phyloP scores from a whole-genome alignment of 768 basidiomycete genomes.

The Xanthoconium stramineum region DNA sequence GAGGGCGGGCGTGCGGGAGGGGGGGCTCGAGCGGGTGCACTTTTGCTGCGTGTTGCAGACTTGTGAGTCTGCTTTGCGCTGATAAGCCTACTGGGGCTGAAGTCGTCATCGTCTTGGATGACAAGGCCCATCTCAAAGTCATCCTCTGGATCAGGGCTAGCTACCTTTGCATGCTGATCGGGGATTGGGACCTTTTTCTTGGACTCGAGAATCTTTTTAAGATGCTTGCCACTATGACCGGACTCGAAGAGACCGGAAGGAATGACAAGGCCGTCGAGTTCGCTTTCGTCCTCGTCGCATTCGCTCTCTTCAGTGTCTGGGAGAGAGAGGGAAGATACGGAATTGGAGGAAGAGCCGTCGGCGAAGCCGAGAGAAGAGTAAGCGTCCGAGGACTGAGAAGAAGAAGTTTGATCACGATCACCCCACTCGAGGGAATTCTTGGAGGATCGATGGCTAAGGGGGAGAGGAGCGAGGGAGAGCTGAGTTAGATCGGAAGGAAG shows the following conservation, averaged over 20 bases:
- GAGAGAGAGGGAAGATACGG: slow-evolving; percentile 58
- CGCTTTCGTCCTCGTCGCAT: slow-evolving; percentile 64
- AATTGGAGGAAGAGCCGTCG: slow-evolving; percentile 70
- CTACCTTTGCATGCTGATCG: slow-evolving; percentile 49
- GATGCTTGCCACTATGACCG: slow-evolving; percentile 51
- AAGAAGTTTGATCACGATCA: slow-evolving; percentile 77
- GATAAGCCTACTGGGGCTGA: slow-evolving; percentile 73
- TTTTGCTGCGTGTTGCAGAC: slow-evolving; percentile 53
- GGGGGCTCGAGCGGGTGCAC: slow-evolving; percentile 49
- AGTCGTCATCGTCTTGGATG: slow-evolving; percentile 78
- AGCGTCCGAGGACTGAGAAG: slow-evolving; percentile 85
- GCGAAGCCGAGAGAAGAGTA: slow-evolving; percentile 78
- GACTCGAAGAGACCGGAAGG: slow-evolving; percentile 76
- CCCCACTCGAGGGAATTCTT: slow-evolving; percentile 86
- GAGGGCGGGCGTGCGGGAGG: slow-evolving; percentile 62
- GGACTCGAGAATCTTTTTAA: slow-evolving; percentile 49
- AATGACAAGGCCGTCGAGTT: slow-evolving; percentile 78
- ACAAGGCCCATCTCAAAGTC: slow-evolving; percentile 85
- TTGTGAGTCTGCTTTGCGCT: slow-evolving; percentile 45
- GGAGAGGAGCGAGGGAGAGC: slow-evolving; percentile 76
- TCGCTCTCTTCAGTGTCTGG: slow-evolving; percentile 74
- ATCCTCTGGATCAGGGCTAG: slow-evolving; percentile 69
- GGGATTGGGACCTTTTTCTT: slow-evolving; percentile 56
- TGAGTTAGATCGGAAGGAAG: slow-evolving; percentile 78
- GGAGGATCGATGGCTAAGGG: slow-evolving; percentile 73